Conservation (phyloP, 345 rosid species). For the Crucihimalaya himalaica region DNA sequence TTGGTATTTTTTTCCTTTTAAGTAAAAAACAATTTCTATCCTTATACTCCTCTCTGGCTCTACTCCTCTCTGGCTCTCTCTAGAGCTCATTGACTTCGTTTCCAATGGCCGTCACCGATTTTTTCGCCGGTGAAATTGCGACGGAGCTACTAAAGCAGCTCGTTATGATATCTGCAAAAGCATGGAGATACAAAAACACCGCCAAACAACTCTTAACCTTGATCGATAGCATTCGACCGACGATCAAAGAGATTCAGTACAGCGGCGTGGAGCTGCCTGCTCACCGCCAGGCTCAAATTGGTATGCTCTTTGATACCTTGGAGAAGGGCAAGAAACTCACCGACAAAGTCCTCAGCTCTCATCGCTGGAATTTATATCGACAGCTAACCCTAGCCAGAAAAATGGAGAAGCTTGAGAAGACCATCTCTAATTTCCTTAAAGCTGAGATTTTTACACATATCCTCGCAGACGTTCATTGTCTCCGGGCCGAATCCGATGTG, state of each 20-base stretch:
- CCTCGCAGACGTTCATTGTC: conserved; percentile 68
- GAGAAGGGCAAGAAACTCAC: conserved; percentile 55
- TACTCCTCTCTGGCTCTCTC: not conserved
- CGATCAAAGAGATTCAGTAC: conserved; percentile 63
- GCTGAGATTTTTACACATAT: conserved; percentile 50
- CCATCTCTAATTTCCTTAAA: conserved; percentile 43
- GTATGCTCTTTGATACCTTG: conserved; percentile 49
- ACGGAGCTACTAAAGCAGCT: conserved; percentile 62
- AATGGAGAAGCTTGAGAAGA: conserved; percentile 74
- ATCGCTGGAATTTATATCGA: conserved; percentile 68
- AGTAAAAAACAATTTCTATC: no score
- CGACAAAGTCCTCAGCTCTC: conserved; percentile 42
- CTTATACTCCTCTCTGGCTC: no score
- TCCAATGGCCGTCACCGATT: conserved; percentile 59
- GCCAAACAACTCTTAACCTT: conserved; percentile 45
- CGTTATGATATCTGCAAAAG: conserved; percentile 39
- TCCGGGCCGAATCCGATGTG: conserved; percentile 47
- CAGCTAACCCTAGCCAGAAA: conserved; percentile 52
- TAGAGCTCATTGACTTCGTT: not conserved
- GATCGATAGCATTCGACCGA: conserved; percentile 48
- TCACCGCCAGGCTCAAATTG: conserved; percentile 67
- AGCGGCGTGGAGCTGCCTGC: conserved; percentile 79
- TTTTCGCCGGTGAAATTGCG: conserved; percentile 69
- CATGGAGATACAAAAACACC: conserved; percentile 47
- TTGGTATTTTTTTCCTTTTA: no score